Evolutionary conservation across 2,329 filamentous ascomycete genomes (phyloP), one percentile per base, ranked within the genome.

Genomic region (Beauveria varroae): DNA sequence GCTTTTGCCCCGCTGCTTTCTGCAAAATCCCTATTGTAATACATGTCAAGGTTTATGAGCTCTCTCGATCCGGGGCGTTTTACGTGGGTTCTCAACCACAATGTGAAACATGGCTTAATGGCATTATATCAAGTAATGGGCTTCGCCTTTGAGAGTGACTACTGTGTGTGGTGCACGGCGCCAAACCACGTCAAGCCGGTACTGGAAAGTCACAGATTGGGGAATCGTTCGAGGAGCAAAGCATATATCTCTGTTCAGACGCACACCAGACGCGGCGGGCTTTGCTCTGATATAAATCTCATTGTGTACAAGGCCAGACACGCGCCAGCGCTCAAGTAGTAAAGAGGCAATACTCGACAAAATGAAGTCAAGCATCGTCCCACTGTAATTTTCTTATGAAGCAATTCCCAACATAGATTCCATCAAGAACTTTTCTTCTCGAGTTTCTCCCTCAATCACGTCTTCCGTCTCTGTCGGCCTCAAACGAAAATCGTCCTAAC

Each of bases 401-500:
- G 55, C 41, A 22, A 28, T 34, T 56, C 10, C 5, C 30, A 53
- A 26, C 34, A 40, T 30, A 3, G 22, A 28, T 28, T 14, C 28
- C 16, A 40, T n/a, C 37, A 28, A 43, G 22, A 26, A 26, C 26
- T 43, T 28, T 41, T 12, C 14, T 28, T 43, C 7, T 30, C 9
- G 7, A 3, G 7, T 20, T 44, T 44, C 8, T 53, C 30, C 9
- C 9, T 55, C 43, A 57, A 46, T 52, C 62, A 58, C 54, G 73
- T 74, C 64, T 76, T 76, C 14, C 79, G 14, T 55, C 52, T 20
- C 55, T 37, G 20, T 57, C 55, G 10, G 9, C 78, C 68, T 87
- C 86, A 67, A 86, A 87, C 65, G 83, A 84, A 66, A 86, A 85
- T 64, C 79, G 81, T 16, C 84, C 84, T 57, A 86, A 67, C 12